Percentiles rank a stretch among this genome's conserved stretches.
Evolutionary conservation across 1,284 basidiomycete genomes (phyloP).

Genomic region (Calocybe gambosa): DNA sequence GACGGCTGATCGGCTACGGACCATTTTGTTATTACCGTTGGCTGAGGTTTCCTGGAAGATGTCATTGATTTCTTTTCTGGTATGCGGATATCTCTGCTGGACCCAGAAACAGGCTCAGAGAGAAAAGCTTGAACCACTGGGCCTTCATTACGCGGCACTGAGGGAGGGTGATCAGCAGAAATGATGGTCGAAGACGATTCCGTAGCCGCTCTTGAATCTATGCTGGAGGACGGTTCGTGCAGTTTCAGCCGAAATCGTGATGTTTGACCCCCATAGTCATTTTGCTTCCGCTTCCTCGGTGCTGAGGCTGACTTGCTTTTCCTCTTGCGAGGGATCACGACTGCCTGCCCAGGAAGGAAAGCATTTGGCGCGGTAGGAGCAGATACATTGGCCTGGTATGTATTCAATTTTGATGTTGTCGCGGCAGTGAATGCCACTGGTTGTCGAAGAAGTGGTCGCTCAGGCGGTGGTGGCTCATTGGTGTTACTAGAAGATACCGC

Average conservation of each 20-base stretch:
- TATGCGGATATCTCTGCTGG: neutral
- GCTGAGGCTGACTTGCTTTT: slow-evolving; percentile 25
- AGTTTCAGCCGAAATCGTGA: slow-evolving; percentile 32
- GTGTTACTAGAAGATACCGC: slow-evolving; percentile 27
- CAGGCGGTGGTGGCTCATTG: slow-evolving; percentile 30
- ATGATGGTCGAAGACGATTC: slow-evolving; percentile 7
- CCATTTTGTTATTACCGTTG: slow-evolving; percentile 3
- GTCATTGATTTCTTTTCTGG: slow-evolving; percentile 5
- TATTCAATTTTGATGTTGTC: slow-evolving; percentile 25
- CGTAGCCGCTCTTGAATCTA: neutral
- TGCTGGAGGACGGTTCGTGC: slow-evolving; percentile 22
- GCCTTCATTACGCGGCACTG: slow-evolving; percentile 6
- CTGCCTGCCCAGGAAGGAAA: slow-evolving; percentile 49
- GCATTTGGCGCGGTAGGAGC: slow-evolving; percentile 20
- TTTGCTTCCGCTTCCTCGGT: slow-evolving; percentile 21
- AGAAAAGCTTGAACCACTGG: slow-evolving; percentile 2
- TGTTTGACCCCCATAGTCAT: slow-evolving; percentile 33
- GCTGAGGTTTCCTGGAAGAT: neutral
- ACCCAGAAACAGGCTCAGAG: neutral
- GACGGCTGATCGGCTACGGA: neutral
- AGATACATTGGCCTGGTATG: slow-evolving; percentile 38
- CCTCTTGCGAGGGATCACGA: slow-evolving; percentile 12
- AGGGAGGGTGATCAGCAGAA: slow-evolving; percentile 9
- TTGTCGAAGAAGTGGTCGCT: slow-evolving; percentile 47
- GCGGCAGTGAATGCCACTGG: slow-evolving; percentile 39